These are phyloP conservation scores for Rhizopogon salebrosus DNA, from an alignment of 768 basidiomycete species.

Conservation along the genomic window DNA sequence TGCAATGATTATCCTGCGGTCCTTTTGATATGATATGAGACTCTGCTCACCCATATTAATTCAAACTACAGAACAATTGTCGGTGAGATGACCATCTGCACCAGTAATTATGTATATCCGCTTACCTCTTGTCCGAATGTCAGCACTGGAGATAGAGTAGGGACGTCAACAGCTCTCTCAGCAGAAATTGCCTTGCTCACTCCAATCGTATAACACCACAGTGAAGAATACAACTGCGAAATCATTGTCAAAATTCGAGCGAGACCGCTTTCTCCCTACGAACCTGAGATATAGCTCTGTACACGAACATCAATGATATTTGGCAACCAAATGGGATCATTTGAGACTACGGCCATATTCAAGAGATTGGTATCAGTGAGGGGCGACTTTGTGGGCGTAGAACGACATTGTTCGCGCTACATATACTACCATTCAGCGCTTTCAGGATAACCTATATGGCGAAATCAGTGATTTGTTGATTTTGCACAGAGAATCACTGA, in stretches of 20 bases:
- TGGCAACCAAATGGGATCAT: too few species aligned
- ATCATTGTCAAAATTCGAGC: too few species aligned
- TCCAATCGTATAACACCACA: neutral
- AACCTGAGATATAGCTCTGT: too few species aligned
- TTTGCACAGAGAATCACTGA: too few species aligned
- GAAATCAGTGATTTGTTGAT: too few species aligned
- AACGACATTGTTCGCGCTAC: neutral
- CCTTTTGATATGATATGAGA: neutral
- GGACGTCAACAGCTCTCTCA: neutral
- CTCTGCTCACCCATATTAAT: neutral
- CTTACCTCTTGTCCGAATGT: neutral
- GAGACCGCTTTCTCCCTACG: too few species aligned
- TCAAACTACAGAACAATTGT: neutral
- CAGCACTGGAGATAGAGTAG: neutral
- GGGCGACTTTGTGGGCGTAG: too few species aligned
- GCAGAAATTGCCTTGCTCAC: neutral
- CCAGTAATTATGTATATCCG: neutral
- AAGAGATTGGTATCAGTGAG: too few species aligned
- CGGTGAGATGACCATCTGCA: neutral
- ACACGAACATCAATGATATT: too few species aligned
- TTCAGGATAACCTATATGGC: too few species aligned
- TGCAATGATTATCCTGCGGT: neutral
- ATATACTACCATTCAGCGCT: neutral
- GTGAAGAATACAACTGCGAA: too few species aligned
- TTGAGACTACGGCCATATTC: too few species aligned